Evolutionary conservation across 306 rosid species (phyloP).

Genomic region (Biancaea sappan): DNA sequence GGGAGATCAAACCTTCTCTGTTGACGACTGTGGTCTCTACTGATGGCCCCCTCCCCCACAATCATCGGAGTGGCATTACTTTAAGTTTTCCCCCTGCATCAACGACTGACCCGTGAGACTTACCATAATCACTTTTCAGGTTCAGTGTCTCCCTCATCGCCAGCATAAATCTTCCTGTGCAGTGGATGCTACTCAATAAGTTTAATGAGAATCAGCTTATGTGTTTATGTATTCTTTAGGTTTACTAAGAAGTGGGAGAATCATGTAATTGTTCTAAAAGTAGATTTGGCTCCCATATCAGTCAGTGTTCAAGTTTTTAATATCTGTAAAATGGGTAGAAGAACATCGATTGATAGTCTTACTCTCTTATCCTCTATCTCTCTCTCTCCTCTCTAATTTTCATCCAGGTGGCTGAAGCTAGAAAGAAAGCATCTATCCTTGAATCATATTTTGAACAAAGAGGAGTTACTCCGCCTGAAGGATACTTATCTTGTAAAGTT

Average conservation of each 20-base stretch:
- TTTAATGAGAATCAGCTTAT: not conserved
- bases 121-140: not conserved
- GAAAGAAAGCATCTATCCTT: slow-evolving; percentile 70
- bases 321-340: not conserved
- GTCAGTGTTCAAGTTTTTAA: not conserved
- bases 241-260: not conserved
- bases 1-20: not conserved
- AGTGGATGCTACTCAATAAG: not conserved
- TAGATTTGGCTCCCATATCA: not conserved
- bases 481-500: slow-evolving; percentile 75
- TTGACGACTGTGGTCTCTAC: not conserved
- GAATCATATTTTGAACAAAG: slow-evolving; percentile 92
- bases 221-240: not conserved
- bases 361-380: not conserved
- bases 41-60: not conserved
- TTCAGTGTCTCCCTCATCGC: too few species aligned
- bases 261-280: not conserved
- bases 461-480: slow-evolving; percentile 73
- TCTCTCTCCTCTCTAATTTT: slow-evolving; percentile 25
- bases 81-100: too few species aligned
- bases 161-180: not conserved
- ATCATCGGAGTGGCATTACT: not conserved
- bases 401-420: slow-evolving; percentile 67
- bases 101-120: not conserved
- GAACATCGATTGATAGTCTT: slow-evolving; percentile 4